These are phyloP conservation scores for Claviceps sp. DNA, from an alignment of 2,329 filamentous ascomycete species.

Conservation along the genomic window DNA sequence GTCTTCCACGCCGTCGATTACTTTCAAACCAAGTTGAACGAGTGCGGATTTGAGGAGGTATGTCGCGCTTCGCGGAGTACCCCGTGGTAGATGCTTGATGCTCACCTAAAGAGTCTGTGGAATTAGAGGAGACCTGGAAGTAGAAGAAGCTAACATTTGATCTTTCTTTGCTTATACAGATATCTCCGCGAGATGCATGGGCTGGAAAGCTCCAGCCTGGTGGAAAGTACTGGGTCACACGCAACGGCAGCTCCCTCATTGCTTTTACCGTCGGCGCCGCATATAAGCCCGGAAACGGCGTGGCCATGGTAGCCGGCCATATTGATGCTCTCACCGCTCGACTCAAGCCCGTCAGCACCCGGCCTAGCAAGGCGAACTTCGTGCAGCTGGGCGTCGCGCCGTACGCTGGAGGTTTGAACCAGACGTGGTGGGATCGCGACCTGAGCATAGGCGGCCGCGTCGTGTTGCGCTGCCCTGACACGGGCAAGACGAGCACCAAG, in stretches of 20 bases:
- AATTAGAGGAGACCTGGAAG: background rate
- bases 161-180: conserved; percentile 24
- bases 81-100: no score
- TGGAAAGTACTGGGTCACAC: conserved; percentile 78
- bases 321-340: conserved; percentile 85
- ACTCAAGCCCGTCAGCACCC: conserved; percentile 79
- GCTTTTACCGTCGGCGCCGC: conserved; percentile 71
- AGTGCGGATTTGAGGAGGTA: conserved; percentile 61
- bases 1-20: conserved; percentile 81
- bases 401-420: conserved; percentile 77
- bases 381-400: conserved; percentile 82
- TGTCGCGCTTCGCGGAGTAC: conserved; percentile 7
- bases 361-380: conserved; percentile 76
- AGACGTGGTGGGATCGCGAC: conserved; percentile 96
- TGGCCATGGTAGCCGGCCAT: conserved; percentile 81
- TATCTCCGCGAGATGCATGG: conserved; percentile 75
- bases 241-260: conserved; percentile 76
- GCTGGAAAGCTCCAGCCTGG: conserved; percentile 55
- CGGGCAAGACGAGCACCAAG: conserved; percentile 65
- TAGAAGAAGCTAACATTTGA: background rate
- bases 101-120: no score
- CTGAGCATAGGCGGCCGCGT: conserved; percentile 83
- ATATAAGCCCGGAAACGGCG: conserved; percentile 74
- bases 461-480: conserved; percentile 58
- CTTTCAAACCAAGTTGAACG: conserved; percentile 58